phyloP scores from a whole-genome alignment of 495 filamentous ascomycete species.

The Parathielavia appendiculata region DNA sequence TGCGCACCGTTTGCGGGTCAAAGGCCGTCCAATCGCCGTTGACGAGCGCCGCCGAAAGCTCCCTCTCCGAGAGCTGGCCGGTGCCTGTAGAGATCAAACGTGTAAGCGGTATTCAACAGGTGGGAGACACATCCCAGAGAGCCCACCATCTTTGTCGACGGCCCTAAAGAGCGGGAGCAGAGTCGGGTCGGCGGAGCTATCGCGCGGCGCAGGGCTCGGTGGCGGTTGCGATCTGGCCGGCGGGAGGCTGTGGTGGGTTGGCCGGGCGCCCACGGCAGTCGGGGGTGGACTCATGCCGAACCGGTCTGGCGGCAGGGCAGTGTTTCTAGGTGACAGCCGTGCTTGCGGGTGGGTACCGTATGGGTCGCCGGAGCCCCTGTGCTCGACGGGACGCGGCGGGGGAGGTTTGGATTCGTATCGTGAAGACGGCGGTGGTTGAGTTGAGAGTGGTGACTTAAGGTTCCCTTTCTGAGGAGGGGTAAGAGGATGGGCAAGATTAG shows the following conservation, averaged over 20 bases:
- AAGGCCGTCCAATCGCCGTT: constrained; percentile 95
- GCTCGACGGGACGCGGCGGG: constrained; percentile 32
- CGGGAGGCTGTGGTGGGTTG: constrained; percentile 48
- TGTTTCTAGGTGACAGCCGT: constrained; percentile 22
- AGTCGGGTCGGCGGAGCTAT: constrained; percentile 61
- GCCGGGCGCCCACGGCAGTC: constrained; percentile 36
- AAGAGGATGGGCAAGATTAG: constrained; percentile 9
- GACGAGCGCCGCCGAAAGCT: constrained; percentile 86
- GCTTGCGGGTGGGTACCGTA: constrained; percentile 18
- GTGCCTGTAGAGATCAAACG: constrained; percentile 43
- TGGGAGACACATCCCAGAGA: background rate
- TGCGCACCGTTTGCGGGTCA: constrained; percentile 90
- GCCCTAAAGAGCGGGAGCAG: constrained; percentile 84
- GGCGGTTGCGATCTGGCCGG: constrained; percentile 58
- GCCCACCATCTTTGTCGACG: constrained; percentile 74
- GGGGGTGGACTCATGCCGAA: constrained; percentile 35
- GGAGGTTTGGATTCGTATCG: constrained; percentile 41
- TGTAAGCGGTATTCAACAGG: constrained; percentile 13
- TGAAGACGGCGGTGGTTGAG: constrained; percentile 21
- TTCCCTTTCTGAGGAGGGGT: constrained; percentile 32
- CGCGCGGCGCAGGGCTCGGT: constrained; percentile 56
- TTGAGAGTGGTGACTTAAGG: constrained; percentile 16
- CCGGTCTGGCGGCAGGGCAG: constrained; percentile 18
- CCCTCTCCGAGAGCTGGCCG: constrained; percentile 77
- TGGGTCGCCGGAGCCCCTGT: constrained; percentile 21